Conservation (phyloP, 2,329 filamentous ascomycete genomes). For the Hirsutella minnesotensis region DNA sequence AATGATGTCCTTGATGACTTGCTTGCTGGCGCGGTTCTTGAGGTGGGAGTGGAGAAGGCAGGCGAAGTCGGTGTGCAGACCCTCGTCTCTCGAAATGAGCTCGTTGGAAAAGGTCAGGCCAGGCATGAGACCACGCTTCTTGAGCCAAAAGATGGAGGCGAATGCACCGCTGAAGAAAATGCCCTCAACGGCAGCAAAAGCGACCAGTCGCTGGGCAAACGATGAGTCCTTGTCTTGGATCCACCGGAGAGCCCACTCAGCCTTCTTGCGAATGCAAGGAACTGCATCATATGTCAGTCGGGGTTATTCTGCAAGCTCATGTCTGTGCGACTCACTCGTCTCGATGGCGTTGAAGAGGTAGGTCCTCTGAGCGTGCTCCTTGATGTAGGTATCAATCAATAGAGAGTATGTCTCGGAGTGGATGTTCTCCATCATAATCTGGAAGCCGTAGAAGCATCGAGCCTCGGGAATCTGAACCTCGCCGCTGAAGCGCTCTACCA, state of each 20-base stretch:
- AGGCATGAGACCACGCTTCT: slow-evolving; percentile 99
- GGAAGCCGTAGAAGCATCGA: slow-evolving; percentile 99
- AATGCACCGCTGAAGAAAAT: slow-evolving; percentile 99
- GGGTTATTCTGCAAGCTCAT: slow-evolving; percentile 3
- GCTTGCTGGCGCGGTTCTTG: slow-evolving; percentile 75
- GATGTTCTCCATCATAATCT: slow-evolving; percentile 99
- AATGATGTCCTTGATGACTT: slow-evolving; percentile 78
- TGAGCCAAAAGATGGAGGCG: slow-evolving; percentile 98
- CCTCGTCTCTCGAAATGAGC: slow-evolving; percentile 98
- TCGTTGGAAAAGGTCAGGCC: slow-evolving; percentile 99
- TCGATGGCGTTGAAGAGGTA: slow-evolving; percentile 99
- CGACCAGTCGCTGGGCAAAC: slow-evolving; percentile 89
- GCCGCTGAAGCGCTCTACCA: slow-evolving; percentile 91
- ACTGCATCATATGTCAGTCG: slow-evolving; percentile 36
- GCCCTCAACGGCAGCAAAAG: slow-evolving; percentile 94
- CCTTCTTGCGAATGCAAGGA: slow-evolving; percentile 96
- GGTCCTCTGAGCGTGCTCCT: slow-evolving; percentile 84
- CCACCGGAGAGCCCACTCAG: slow-evolving; percentile 94
- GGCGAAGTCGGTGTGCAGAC: slow-evolving; percentile 97
- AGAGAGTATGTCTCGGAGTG: slow-evolving; percentile 99
- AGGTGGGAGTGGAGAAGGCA: slow-evolving; percentile 97
- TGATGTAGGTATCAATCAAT: slow-evolving; percentile 98
- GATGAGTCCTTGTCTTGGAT: slow-evolving; percentile 88
- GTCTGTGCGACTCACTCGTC: slow-evolving; percentile 54
- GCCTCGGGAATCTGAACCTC: slow-evolving; percentile 97